Base-by-base conservation (phyloP, 2,329 filamentous ascomycete species). In the Trematosphaeria pertusa region DNA sequence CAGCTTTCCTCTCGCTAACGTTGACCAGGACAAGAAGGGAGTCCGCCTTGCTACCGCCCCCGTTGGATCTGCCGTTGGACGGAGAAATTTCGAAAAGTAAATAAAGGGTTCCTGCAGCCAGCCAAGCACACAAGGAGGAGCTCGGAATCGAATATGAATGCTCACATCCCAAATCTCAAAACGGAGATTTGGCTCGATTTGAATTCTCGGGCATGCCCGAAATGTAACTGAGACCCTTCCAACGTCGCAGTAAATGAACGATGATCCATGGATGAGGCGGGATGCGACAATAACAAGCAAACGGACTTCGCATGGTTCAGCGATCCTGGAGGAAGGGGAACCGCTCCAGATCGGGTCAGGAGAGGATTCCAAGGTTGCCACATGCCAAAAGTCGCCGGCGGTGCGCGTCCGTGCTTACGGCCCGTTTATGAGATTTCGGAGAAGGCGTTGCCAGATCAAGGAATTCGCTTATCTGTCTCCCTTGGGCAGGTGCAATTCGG, bases 211-310 rank as follows among this genome's bases (percentile, higher is more conserved):
- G 19, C 22, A 40, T 22, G 37, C 34, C 50, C 50, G 50, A 49
- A 49, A 43, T 48, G 46, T 39, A 19, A 32, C 46, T 43, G 40
- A 52, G 37, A 52, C 50, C n/a, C n/a, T 38, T 39, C 42, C 35
- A 35, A 45, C 31, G 26, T 39, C 42, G 30, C n/a, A n/a, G n/a
- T n/a, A n/a, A n/a, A n/a, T n/a, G n/a, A n/a, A n/a, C n/a, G n/a
- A n/a, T n/a, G n/a, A n/a, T n/a, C n/a, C n/a, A n/a, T n/a, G n/a
- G n/a, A n/a, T n/a, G n/a, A n/a, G n/a, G n/a, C n/a, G n/a, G n/a
- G n/a, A n/a, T n/a, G n/a, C n/a, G n/a, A n/a, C n/a, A n/a, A n/a
- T n/a, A n/a, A n/a, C n/a, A n/a, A n/a, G n/a, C n/a, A n/a, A n/a
- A n/a, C n/a, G n/a, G n/a, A n/a, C n/a, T n/a, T n/a, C n/a, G n/a